Conservation (phyloP, 1,139 yeast genomes). For the Zygosaccharomyces pseudobailii region DNA sequence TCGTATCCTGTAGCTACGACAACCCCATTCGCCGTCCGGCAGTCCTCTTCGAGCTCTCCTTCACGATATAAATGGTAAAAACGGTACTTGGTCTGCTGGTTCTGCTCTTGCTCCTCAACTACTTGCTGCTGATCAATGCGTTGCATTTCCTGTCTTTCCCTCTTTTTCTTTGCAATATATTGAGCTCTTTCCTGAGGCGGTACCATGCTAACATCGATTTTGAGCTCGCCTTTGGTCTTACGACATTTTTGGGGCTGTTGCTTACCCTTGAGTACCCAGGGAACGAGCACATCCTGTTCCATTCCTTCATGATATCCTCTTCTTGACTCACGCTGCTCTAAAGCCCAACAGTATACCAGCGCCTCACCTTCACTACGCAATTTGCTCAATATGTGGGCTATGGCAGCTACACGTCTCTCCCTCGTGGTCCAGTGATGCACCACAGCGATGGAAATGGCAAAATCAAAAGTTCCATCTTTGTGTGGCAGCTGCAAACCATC, state of each 20-base stretch:
- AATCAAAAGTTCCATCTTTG: constrained; percentile 57
- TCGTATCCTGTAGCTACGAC: constrained; percentile 79
- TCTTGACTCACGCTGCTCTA: constrained; percentile 81
- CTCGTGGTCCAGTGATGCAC: constrained; percentile 91
- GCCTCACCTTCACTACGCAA: constrained; percentile 60
- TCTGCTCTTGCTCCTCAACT: constrained; percentile 11
- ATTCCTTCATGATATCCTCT: constrained; percentile 86
- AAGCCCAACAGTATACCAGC: constrained; percentile 90
- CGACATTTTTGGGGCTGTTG: constrained; percentile 4
- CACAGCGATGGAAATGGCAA: constrained; percentile 93
- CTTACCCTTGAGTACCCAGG: constrained; percentile 66
- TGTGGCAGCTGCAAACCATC: constrained; percentile 78
- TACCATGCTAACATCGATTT: constrained; percentile 27
- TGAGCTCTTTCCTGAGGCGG: constrained; percentile 29
- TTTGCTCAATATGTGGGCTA: constrained; percentile 58
- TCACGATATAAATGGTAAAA: constrained; percentile 80
- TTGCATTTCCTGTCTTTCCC: constrained; percentile 25
- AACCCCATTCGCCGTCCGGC: constrained; percentile 59
- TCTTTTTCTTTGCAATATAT: constrained; percentile 28
- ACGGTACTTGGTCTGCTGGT: constrained; percentile 56
- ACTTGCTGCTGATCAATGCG: neutral
- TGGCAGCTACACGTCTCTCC: constrained; percentile 71
- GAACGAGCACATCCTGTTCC: constrained; percentile 90
- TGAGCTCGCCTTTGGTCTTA: constrained; percentile 7
- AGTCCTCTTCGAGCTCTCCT: constrained; percentile 77